phyloP scores from a whole-genome alignment of 371 early-diverging fungal genomes.

The Capillidium heterosporum region DNA sequence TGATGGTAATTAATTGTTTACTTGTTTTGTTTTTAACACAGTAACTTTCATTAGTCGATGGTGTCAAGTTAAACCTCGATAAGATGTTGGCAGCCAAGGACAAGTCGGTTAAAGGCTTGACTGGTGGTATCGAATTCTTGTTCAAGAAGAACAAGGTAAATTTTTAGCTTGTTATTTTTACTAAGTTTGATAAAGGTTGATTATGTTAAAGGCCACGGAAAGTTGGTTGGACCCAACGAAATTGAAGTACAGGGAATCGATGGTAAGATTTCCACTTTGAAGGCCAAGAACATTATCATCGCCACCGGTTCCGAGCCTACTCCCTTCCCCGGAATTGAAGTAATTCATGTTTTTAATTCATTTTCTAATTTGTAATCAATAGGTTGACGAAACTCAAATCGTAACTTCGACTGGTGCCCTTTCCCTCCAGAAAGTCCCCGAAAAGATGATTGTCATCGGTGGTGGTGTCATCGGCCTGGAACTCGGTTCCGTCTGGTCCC shows the following conservation, averaged over 20 bases:
- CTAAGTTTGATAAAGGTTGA: slow-evolving; percentile 26
- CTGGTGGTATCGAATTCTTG: slow-evolving; percentile 82
- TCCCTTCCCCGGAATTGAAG: slow-evolving; percentile 80
- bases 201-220: slow-evolving; percentile 85
- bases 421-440: slow-evolving; percentile 77
- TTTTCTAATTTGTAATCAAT: not conserved
- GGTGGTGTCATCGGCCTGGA: slow-evolving; percentile 98
- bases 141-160: slow-evolving; percentile 90
- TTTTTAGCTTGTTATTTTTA: not conserved
- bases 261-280: slow-evolving; percentile 45
- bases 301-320: slow-evolving; percentile 94
- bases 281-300: slow-evolving; percentile 89
- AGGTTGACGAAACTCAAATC: slow-evolving; percentile 86
- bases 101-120: slow-evolving; percentile 71
- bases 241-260: slow-evolving; percentile 64
- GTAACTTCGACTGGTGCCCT: slow-evolving; percentile 95
- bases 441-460: slow-evolving; percentile 96
- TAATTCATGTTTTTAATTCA: slow-evolving; percentile 8
- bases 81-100: slow-evolving; percentile 86
- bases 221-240: slow-evolving; percentile 55
- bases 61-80: slow-evolving; percentile 67
- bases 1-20: slow-evolving; percentile 30
- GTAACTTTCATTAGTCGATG: slow-evolving; percentile 27
- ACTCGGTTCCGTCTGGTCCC: slow-evolving; percentile 93
- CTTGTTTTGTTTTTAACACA: not conserved